Conservation (phyloP, 805 yeast species). For the Ogataea sp. region DNA sequence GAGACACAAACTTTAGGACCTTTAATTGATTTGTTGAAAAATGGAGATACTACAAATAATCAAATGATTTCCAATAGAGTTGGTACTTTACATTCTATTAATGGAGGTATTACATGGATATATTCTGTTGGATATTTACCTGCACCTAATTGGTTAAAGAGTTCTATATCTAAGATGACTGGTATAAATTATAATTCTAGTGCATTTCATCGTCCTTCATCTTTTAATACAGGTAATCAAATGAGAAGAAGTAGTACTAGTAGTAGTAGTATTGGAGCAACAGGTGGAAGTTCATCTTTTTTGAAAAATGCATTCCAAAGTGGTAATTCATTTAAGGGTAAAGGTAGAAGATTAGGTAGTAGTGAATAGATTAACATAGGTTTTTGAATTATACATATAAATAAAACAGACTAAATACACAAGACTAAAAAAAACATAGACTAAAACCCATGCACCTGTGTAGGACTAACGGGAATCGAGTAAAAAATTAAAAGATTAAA, state of each 20-base stretch:
- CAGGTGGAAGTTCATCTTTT: constrained; percentile 8
- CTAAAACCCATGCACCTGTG: too few species aligned
- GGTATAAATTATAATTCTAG: constrained; percentile 24
- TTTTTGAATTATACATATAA: too few species aligned
- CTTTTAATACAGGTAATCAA: too few species aligned
- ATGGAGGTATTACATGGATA: constrained; percentile 21
- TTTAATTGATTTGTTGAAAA: constrained; percentile 25
- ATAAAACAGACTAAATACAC: too few species aligned
- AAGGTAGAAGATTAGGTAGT: constrained; percentile 34
- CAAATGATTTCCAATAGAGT: constrained; percentile 16
- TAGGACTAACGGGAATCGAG: too few species aligned
- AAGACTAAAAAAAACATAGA: too few species aligned
- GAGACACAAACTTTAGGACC: constrained; percentile 52
- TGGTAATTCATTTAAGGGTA: constrained; percentile 26
- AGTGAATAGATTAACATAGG: too few species aligned
- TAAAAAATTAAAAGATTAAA: too few species aligned
- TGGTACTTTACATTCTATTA: constrained; percentile 19
- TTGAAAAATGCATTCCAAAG: constrained; percentile 6
- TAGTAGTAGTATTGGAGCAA: constrained; percentile 6
- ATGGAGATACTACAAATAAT: constrained; percentile 11
- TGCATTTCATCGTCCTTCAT: constrained; percentile 18
- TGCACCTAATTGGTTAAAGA: constrained; percentile 43
- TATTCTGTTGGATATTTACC: constrained; percentile 46
- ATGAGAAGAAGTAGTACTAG: background rate
- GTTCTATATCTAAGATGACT: constrained; percentile 19